These are phyloP conservation scores for Tuber umbilicatum DNA, from an alignment of 495 filamentous ascomycete species.

Conservation along the genomic window DNA sequence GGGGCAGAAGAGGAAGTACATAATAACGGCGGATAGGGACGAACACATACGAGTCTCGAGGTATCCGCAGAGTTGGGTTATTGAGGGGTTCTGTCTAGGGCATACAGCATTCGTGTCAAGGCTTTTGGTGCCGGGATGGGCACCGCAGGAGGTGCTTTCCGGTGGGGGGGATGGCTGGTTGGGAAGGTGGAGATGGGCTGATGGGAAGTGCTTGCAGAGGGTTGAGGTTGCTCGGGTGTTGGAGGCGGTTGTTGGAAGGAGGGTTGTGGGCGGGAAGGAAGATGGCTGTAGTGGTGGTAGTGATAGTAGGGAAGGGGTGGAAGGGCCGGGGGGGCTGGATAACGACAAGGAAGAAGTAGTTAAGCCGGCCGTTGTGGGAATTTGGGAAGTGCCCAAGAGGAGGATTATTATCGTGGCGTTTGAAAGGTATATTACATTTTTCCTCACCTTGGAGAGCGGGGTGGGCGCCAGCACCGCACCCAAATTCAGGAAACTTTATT, in stretches of 20 bases:
- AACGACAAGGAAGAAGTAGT: conserved; percentile 28
- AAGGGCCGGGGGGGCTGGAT: background rate
- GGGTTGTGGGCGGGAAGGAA: conserved; percentile 20
- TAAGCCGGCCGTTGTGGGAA: conserved; percentile 51
- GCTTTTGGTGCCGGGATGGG: conserved; percentile 56
- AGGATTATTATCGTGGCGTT: conserved; percentile 55
- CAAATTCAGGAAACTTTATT: background rate
- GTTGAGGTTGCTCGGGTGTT: conserved; percentile 49
- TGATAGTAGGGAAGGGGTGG: background rate
- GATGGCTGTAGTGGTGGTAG: conserved; percentile 7
- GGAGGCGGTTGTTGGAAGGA: conserved; percentile 25
- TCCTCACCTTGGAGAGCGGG: background rate
- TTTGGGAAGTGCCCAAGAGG: conserved; percentile 44
- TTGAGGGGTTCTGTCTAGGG: conserved; percentile 81
- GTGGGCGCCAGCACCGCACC: background rate
- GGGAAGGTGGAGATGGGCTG: conserved; percentile 74
- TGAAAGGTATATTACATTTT: conserved; percentile 55
- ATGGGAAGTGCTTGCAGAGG: conserved; percentile 51
- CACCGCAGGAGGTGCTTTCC: conserved; percentile 61
- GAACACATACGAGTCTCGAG: conserved; percentile 94
- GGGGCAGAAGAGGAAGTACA: conserved; percentile 50
- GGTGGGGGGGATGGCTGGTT: conserved; percentile 78
- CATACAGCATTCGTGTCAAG: conserved; percentile 75
- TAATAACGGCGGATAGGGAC: conserved; percentile 86
- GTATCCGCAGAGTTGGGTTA: conserved; percentile 74